Evolutionary conservation across 2,329 filamentous ascomycete genomes (phyloP).

Genomic region (Cryphonectria nitschkei): DNA sequence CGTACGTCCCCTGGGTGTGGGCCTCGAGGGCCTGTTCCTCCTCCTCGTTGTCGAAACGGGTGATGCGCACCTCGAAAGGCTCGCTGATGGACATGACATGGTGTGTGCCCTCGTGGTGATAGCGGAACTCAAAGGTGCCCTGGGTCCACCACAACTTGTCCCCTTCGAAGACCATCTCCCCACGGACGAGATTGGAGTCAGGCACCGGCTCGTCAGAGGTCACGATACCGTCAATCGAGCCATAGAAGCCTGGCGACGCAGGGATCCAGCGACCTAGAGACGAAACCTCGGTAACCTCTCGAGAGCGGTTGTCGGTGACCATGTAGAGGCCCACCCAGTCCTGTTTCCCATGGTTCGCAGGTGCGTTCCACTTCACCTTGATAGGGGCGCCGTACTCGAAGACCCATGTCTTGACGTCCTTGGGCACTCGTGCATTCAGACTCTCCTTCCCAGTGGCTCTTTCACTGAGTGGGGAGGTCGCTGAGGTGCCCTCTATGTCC

Average conservation of each 20-base stretch:
- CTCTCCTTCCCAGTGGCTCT: conserved; percentile 75
- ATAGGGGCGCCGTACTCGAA: conserved; percentile 92
- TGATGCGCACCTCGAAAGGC: conserved; percentile 88
- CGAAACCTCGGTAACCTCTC: conserved; percentile 80
- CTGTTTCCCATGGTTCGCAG: conserved; percentile 81
- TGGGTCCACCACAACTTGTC: conserved; percentile 98
- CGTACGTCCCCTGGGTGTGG: conserved; percentile 63
- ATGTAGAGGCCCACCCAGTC: conserved; percentile 98
- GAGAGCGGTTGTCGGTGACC: conserved; percentile 89
- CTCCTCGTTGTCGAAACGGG: conserved; percentile 78
- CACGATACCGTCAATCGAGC: conserved; percentile 78
- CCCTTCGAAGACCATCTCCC: conserved; percentile 85
- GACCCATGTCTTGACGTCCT: conserved; percentile 72
- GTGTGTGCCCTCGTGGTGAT: conserved; percentile 92
- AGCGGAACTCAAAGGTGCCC: conserved; percentile 94
- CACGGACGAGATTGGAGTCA: conserved; percentile 65
- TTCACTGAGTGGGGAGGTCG: conserved; percentile 56
- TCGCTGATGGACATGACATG: conserved; percentile 92
- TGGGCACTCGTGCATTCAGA: conserved; percentile 67
- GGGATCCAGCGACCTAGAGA: conserved; percentile 90
- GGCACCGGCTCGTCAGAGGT: conserved; percentile 65
- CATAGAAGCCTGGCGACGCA: conserved; percentile 75
- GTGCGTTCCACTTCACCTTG: conserved; percentile 87
- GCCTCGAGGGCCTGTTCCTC: conserved; percentile 50
- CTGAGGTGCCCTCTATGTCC: conserved; percentile 68